These are phyloP conservation scores for Hippophae gyantsensis DNA, from an alignment of 306 rosid species.

Conservation along the genomic window DNA sequence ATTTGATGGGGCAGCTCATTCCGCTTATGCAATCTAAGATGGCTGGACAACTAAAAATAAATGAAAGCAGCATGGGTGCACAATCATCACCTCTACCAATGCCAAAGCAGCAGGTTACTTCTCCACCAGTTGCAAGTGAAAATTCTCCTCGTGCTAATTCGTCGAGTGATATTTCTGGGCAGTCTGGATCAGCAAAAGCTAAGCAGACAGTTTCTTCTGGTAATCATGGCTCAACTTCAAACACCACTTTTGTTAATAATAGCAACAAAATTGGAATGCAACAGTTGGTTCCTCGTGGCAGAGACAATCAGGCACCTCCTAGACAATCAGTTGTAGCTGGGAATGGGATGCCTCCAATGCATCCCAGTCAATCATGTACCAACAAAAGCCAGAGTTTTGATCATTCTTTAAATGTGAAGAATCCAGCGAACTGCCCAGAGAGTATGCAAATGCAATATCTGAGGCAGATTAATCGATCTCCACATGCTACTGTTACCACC, in stretches of 20 bases:
- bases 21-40: slow-evolving; percentile 69
- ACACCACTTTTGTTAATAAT: slow-evolving; percentile 38
- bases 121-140: slow-evolving; percentile 60
- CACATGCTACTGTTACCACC: slow-evolving; percentile 44
- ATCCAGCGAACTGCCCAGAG: slow-evolving; percentile 41
- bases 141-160: slow-evolving; percentile 68
- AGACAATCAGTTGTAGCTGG: slow-evolving; percentile 44
- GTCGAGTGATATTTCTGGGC: slow-evolving; percentile 60
- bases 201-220: slow-evolving; percentile 56
- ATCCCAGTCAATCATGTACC: slow-evolving; percentile 47
- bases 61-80: slow-evolving; percentile 44
- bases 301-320: slow-evolving; percentile 61
- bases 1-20: slow-evolving; percentile 59
- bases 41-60: slow-evolving; percentile 53
- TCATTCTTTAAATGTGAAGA: slow-evolving; percentile 43
- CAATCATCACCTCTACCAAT: slow-evolving; percentile 56
- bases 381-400: slow-evolving; percentile 43
- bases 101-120: slow-evolving; percentile 65
- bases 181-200: slow-evolving; percentile 54
- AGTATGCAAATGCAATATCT: slow-evolving; percentile 40
- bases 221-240: slow-evolving; percentile 46
- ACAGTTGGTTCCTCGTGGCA: slow-evolving; percentile 65
- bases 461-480: slow-evolving; percentile 55
- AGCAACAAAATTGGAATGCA: slow-evolving; percentile 36
- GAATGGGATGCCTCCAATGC: slow-evolving; percentile 63